Percentiles rank a stretch among this genome's conserved stretches.
phyloP scores from a whole-genome alignment of 805 yeast genomes.

The Schizosaccharomyces octosporus region DNA sequence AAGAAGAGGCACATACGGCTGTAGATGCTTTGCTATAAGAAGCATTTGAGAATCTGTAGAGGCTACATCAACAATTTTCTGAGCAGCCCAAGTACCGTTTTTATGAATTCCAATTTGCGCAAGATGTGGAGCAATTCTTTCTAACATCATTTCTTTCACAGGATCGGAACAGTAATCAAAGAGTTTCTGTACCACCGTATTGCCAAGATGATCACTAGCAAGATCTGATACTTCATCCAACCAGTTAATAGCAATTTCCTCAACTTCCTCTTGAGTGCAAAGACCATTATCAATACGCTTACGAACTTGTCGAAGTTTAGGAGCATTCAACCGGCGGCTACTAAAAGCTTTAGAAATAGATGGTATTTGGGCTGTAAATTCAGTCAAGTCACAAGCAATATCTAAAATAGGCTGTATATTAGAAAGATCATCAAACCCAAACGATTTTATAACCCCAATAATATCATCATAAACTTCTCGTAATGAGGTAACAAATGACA shows the following conservation, averaged over 20 bases:
- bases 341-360: neutral
- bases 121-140: constrained; percentile 49
- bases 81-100: constrained; percentile 98
- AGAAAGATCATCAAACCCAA: neutral
- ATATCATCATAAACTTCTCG: neutral
- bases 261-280: constrained; percentile 38
- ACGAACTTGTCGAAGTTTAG: constrained; percentile 39
- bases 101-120: constrained; percentile 88
- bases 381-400: neutral
- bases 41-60: constrained; percentile 35
- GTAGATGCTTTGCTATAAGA: constrained; percentile 42
- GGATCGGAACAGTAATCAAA: constrained; percentile 47
- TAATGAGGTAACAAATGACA: neutral
- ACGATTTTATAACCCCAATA: neutral
- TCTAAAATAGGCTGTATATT: neutral
- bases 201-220: constrained; percentile 80
- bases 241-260: constrained; percentile 63
- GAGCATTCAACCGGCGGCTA: neutral
- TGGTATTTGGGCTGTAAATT: neutral
- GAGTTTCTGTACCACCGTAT: constrained; percentile 80
- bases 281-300: constrained; percentile 38
- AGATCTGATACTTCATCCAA: constrained; percentile 70
- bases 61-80: constrained; percentile 66
- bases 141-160: constrained; percentile 58
- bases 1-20: constrained; percentile 60